Evolutionary conservation across 306 rosid genomes (phyloP), one percentile per base, ranked within the genome.

Genomic region (Glycyrrhiza uralensis): DNA sequence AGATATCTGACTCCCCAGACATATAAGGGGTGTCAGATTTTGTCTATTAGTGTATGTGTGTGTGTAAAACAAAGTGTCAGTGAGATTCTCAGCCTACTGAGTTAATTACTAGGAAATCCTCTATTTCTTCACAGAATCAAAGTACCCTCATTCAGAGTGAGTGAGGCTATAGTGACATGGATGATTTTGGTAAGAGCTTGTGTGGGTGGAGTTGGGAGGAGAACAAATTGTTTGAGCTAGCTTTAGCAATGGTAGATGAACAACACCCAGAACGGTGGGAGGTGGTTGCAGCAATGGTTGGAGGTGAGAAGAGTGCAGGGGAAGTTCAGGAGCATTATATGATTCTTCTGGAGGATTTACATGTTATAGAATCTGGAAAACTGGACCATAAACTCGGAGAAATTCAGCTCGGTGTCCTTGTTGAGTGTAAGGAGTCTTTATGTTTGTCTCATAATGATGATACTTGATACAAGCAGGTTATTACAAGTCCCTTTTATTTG

Each of bases 131-230:
- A 41, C 46, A 69, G 69, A 64, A 12, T 29, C 65, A n/a, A 36
- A 56, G 59, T 38, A n/a, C 22, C 22, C 46, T 6, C 36, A 66
- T n/a, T n/a, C n/a, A 33, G 45, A 17, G 29, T 18, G 20, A 38
- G 79, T 41, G 56, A n/a, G 60, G 51, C 15, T 32, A n/a, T n/a
- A 19, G 77, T 46, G 74, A 78, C 26, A 72, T 79, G 83, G 82
- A 80, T 75, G 80, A 38, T 71, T 51, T 76, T 57, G 39, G 79
- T 0, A 80, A 71, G 73, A 76, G 70, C 17, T 36, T 75, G 78
- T 26, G 85, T 33, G 88, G 80, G 28, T 90, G 96, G 96, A 90
- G 87, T 80, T 88, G 93, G 94, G 87, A 90, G 75, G 90, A 90
- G 86, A 90, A 88, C 83, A 90, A 88, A 73, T 73, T 83, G 84